phyloP scores from a whole-genome alignment of 1,284 basidiomycete genomes.

The Wolfiporia cocos region DNA sequence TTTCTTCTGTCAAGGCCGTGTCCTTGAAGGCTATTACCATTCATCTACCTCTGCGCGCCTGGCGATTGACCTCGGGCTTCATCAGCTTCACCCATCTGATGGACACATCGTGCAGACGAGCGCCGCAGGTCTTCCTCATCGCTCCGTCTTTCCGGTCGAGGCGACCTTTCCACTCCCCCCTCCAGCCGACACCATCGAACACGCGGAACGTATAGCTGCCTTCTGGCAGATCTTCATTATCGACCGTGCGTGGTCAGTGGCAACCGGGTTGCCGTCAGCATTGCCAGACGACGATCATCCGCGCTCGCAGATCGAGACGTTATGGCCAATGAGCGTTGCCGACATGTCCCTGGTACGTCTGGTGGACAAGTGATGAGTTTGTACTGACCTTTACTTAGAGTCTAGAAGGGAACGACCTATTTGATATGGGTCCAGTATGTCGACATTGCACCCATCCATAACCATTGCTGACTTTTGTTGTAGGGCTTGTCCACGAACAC shows the following conservation, averaged over 20 bases:
- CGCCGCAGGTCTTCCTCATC: constrained; percentile 13
- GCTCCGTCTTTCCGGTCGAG: constrained; percentile 13
- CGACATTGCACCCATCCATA: no score
- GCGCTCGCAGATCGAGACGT: constrained; percentile 44
- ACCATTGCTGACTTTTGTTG: no score
- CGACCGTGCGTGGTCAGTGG: constrained; percentile 52
- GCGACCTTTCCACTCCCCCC: constrained; percentile 30
- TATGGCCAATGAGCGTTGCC: constrained; percentile 37
- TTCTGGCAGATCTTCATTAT: constrained; percentile 61
- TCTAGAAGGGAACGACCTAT: constrained; percentile 8
- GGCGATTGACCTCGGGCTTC: constrained; percentile 46
- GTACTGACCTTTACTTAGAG: constrained; percentile 1
- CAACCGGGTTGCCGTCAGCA: constrained; percentile 45
- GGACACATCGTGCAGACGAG: constrained; percentile 20
- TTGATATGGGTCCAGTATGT: no score
- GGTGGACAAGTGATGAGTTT: not conserved
- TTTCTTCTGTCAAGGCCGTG: constrained; percentile 49
- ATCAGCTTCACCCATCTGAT: constrained; percentile 38
- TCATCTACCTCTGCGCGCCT: constrained; percentile 52
- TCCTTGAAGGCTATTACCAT: constrained; percentile 56
- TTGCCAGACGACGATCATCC: constrained; percentile 45
- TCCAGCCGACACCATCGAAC: constrained; percentile 33
- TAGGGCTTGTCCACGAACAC: no score
- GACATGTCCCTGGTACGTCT: constrained; percentile 6
- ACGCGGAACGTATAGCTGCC: constrained; percentile 41